Conservation (phyloP, 179 eudicot genomes). For the Carnegiea gigantea region DNA sequence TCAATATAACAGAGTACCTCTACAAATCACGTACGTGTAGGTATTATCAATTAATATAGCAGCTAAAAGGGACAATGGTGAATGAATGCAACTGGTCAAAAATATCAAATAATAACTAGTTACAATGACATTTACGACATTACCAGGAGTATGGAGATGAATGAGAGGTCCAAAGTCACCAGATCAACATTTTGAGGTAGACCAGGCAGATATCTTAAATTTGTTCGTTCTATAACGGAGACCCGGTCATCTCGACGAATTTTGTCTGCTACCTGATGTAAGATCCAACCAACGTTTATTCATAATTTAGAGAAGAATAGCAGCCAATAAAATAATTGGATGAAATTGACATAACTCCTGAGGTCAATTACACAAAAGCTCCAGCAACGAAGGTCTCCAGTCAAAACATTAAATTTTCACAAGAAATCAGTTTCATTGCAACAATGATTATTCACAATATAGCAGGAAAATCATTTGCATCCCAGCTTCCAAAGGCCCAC, state of each 20-base stretch:
- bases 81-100: conserved; percentile 3
- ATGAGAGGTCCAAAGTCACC: conserved; percentile 95
- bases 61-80: neutral
- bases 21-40: neutral
- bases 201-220: conserved; percentile 79
- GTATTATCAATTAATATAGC: neutral
- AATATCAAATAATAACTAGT: neutral
- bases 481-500: neutral
- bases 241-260: conserved; percentile 89
- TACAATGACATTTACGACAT: conserved; percentile 20
- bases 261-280: conserved; percentile 82
- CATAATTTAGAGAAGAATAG: neutral
- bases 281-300: neutral
- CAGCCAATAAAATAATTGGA: neutral
- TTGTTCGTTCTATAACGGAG: conserved; percentile 73
- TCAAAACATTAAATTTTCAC: neutral
- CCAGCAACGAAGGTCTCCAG: neutral
- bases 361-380: neutral
- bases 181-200: conserved; percentile 94
- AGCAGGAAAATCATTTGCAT: neutral
- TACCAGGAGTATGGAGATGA: conserved; percentile 90
- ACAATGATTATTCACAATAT: neutral
- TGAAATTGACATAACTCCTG: neutral
- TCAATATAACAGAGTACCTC: neutral
- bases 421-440: neutral